A percentile compares a stretch with the other conserved stretches of the same genome.
Conservation (phyloP, 106 monocot species). For the Apostasia ramifera region DNA sequence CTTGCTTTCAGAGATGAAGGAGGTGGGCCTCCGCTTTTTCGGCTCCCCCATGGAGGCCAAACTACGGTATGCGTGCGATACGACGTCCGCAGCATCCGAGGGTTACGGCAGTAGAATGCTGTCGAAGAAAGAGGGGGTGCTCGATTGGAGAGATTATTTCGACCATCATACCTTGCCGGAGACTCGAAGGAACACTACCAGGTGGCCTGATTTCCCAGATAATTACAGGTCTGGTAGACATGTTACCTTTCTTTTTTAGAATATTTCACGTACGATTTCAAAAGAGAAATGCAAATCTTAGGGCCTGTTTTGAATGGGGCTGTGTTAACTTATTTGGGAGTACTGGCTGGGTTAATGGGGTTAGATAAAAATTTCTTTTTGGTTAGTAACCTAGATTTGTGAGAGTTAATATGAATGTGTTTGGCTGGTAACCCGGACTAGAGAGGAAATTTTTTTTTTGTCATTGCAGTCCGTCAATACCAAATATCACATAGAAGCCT, state of each 20-base stretch:
- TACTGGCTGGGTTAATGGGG: too few species aligned
- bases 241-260: background rate
- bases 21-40: constrained; percentile 56
- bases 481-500: too few species aligned
- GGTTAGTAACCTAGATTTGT: too few species aligned
- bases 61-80: constrained; percentile 53
- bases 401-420: too few species aligned
- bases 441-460: too few species aligned
- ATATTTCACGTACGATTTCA: too few species aligned
- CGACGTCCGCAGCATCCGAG: constrained; percentile 45
- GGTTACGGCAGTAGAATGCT: constrained; percentile 92
- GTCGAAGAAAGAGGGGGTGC: constrained; percentile 51
- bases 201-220: constrained; percentile 62
- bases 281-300: too few species aligned
- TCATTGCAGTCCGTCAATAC: too few species aligned
- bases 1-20: constrained; percentile 41
- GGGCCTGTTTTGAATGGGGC: too few species aligned
- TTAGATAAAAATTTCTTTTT: too few species aligned
- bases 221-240: constrained; percentile 55
- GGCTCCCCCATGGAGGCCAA: constrained; percentile 31
- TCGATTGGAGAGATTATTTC: constrained; percentile 98
- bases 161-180: constrained; percentile 89
- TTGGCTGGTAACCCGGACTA: too few species aligned
- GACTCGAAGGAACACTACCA: constrained; percentile 43
- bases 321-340: too few species aligned